A percentile compares a stretch with the other conserved stretches of the same genome.
These are phyloP conservation scores for Elaeagnus macrophylla DNA, from an alignment of 306 rosid species.

Conservation along the genomic window DNA sequence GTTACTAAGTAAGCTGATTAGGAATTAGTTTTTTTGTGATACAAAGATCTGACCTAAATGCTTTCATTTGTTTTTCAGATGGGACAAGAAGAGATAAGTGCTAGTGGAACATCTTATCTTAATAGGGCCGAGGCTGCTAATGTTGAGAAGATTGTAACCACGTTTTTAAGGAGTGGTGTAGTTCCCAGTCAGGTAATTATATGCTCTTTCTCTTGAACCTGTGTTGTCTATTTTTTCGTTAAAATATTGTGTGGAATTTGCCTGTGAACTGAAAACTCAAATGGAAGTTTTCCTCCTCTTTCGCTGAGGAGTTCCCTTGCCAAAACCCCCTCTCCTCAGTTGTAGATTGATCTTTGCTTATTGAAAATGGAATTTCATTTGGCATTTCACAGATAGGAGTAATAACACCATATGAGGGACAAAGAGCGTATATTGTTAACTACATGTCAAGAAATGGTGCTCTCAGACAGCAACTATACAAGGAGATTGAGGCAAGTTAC, in stretches of 20 bases:
- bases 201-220: background rate
- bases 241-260: too few species aligned
- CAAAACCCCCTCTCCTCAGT: too few species aligned
- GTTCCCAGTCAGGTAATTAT: constrained; percentile 82
- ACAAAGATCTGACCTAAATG: background rate
- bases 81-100: constrained; percentile 99
- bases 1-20: background rate
- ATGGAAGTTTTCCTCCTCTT: too few species aligned
- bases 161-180: constrained; percentile 95
- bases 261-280: too few species aligned
- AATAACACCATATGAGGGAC: constrained; percentile 98
- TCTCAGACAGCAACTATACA: constrained; percentile 97
- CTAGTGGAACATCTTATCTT: constrained; percentile 93
- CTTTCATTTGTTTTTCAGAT: constrained; percentile 43
- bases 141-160: constrained; percentile 96
- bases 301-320: too few species aligned
- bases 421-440: constrained; percentile 95
- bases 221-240: background rate
- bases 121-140: constrained; percentile 99
- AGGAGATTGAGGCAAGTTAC: constrained; percentile 80
- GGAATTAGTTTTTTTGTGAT: background rate
- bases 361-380: too few species aligned
- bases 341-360: too few species aligned
- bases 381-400: constrained; percentile 64
- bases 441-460: constrained; percentile 97